Evolutionary conservation across 108 stramenopile species (phyloP), one percentile per base, ranked within the genome.

Genomic region (Poteriospumella lacustris): DNA sequence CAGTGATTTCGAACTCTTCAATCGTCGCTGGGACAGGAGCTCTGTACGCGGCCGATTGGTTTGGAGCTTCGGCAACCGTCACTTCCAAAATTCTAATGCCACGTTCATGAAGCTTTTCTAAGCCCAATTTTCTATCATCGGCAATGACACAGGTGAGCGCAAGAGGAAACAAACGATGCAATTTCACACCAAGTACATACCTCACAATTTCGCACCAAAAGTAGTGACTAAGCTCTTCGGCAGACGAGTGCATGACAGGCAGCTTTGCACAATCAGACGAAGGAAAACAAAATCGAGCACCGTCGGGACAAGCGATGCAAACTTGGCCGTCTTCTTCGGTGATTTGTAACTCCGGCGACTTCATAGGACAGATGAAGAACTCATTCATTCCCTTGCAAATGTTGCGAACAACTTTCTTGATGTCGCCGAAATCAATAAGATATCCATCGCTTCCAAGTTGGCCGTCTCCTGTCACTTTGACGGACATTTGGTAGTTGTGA

Each of bases 381-480:
- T 97, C 96, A 81, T 97, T 95, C 73, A 95, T 68, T 68, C 81
- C 70, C 83, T 93, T 93, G 78, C 96, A 97, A 24, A 96, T 83
- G 19, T 80, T 77, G 67, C 90, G 85, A 0, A 83, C 85, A 0
- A 90, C 80, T 58, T 83, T 83, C 84, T 97, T 95, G 75, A 97
- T 85, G 60, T 91, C 86, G 38, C 96, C 96, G 79, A 94, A 97
- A 80, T 97, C 96, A 9, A 97, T 28, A 1, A 97, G 90, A 81
- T 97, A 97, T 39, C 96, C 93, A 83, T 95, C 93, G 34, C 76
- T 40, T 19, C 84, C 80, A 60, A 91, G 29, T 5, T 39, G 59
- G 29, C 47, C 67, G 19, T 38, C 44, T 1, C 93, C 95, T 36
- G 87, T 40, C 26, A 97, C 79, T 38, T 81, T 83, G 5, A 97